phyloP scores from a whole-genome alignment of 1,284 basidiomycete species.

The Fomitiporia mediterranea region DNA sequence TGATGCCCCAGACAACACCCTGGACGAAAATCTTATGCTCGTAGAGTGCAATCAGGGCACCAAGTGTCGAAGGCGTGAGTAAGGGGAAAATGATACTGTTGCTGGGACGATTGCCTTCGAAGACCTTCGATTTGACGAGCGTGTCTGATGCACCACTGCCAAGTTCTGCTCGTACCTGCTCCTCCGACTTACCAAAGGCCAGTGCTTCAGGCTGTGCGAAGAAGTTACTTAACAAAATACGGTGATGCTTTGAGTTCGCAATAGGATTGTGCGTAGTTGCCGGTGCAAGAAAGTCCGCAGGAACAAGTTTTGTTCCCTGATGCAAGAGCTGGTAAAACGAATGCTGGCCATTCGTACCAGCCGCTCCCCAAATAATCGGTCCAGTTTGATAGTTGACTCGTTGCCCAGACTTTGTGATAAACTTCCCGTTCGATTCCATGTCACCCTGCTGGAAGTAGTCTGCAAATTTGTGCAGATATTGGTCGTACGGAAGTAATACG shows the following conservation, averaged over 20 bases:
- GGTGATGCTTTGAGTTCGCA: slow-evolving; percentile 83
- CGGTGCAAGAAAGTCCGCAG: slow-evolving; percentile 94
- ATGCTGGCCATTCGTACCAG: slow-evolving; percentile 98
- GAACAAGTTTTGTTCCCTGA: slow-evolving; percentile 92
- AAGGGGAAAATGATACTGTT: slow-evolving; percentile 96
- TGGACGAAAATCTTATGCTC: slow-evolving; percentile 99
- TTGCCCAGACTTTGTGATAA: slow-evolving; percentile 88
- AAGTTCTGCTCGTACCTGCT: slow-evolving; percentile 78
- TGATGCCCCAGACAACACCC: slow-evolving; percentile 97
- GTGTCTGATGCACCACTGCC: slow-evolving; percentile 73
- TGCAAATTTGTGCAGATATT: slow-evolving; percentile 98
- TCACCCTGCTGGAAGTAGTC: slow-evolving; percentile 99
- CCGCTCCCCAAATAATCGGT: slow-evolving; percentile 99
- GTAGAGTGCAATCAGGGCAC: slow-evolving; percentile 85
- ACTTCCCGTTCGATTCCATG: slow-evolving; percentile 99
- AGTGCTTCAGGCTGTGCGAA: slow-evolving; percentile 97
- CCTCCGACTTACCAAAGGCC: slow-evolving; percentile 96
- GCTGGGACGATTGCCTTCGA: slow-evolving; percentile 95
- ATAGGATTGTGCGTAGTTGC: slow-evolving; percentile 93
- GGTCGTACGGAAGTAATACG: slow-evolving; percentile 94
- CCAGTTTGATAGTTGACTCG: slow-evolving; percentile 96
- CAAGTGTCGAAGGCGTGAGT: slow-evolving; percentile 86
- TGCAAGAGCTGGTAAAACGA: slow-evolving; percentile 99
- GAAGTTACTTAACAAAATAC: slow-evolving; percentile 96
- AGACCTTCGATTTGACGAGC: slow-evolving; percentile 95